phyloP scores from a whole-genome alignment of 768 basidiomycete genomes.

The Russula lepida region DNA sequence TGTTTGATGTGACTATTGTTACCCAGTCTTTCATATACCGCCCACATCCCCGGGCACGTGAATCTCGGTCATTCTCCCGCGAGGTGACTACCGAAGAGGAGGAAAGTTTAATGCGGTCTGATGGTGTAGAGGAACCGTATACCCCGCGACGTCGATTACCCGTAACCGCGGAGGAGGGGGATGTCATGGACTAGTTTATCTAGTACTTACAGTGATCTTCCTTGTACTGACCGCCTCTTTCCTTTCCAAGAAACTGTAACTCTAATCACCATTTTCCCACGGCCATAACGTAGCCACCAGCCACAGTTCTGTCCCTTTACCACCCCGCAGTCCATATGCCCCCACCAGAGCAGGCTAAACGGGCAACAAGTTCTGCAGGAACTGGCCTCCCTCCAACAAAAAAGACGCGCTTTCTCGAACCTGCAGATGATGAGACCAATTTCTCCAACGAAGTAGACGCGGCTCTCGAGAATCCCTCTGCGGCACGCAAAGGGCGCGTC shows the following conservation, averaged over 20 bases:
- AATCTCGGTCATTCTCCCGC: slow-evolving; percentile 21
- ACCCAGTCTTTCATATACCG: slow-evolving; percentile 76
- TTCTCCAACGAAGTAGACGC: slow-evolving; percentile 76
- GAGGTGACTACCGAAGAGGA: slow-evolving; percentile 25
- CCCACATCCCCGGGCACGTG: slow-evolving; percentile 30
- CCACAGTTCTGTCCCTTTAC: background rate
- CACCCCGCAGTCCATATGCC: slow-evolving; percentile 8
- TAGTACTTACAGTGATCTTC: background rate
- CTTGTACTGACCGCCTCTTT: background rate
- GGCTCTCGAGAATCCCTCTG: slow-evolving; percentile 57
- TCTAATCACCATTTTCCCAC: background rate
- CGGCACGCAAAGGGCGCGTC: slow-evolving; percentile 60
- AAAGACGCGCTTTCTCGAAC: slow-evolving; percentile 74
- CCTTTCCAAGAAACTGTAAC: background rate
- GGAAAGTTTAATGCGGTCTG: slow-evolving; percentile 19
- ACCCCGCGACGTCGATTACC: slow-evolving; percentile 19
- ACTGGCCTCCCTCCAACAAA: slow-evolving; percentile 36
- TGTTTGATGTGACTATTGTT: slow-evolving; percentile 91
- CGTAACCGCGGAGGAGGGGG: slow-evolving; percentile 8
- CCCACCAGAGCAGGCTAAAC: slow-evolving; percentile 22
- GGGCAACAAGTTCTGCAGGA: slow-evolving; percentile 8
- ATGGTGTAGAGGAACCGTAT: slow-evolving; percentile 15
- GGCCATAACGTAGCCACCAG: background rate
- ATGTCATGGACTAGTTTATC: slow-evolving; percentile 4
- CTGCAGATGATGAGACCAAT: slow-evolving; percentile 61